Conservation (phyloP, 2,329 filamentous ascomycete species). For the Fonsecaea pedrosoi region DNA sequence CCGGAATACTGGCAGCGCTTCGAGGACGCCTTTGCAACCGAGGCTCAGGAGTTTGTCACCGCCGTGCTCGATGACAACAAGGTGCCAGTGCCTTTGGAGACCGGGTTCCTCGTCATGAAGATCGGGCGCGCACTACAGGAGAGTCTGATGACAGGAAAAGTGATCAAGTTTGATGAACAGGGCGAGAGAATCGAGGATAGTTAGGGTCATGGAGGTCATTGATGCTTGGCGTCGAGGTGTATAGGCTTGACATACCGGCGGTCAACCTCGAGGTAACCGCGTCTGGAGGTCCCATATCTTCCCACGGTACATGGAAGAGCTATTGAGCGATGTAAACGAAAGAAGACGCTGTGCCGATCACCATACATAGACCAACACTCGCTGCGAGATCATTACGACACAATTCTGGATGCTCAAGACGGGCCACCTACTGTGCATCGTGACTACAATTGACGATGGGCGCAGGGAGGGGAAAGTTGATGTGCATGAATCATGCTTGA, state of each 20-base stretch:
- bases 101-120: constrained; percentile 45
- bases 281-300: background rate
- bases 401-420: background rate
- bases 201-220: background rate
- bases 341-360: background rate
- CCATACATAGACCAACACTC: background rate
- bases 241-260: background rate
- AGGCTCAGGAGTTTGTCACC: constrained; percentile 50
- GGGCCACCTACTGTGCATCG: background rate
- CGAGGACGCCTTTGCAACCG: constrained; percentile 50
- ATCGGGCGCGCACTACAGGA: constrained; percentile 46
- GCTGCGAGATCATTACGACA: background rate
- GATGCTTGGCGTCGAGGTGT: background rate
- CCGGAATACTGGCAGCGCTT: constrained; percentile 51
- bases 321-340: background rate
- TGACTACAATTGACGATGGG: background rate
- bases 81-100: constrained; percentile 47
- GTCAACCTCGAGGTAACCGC: background rate
- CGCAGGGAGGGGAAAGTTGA: background rate
- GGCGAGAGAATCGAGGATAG: background rate
- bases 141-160: constrained; percentile 35
- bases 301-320: background rate
- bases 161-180: constrained; percentile 36
- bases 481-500: constrained; percentile 1
- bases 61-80: constrained; percentile 47